Percentiles rank a stretch among this genome's conserved stretches.
phyloP scores from a whole-genome alignment of 768 basidiomycete genomes.

The Auricularia sp. region DNA sequence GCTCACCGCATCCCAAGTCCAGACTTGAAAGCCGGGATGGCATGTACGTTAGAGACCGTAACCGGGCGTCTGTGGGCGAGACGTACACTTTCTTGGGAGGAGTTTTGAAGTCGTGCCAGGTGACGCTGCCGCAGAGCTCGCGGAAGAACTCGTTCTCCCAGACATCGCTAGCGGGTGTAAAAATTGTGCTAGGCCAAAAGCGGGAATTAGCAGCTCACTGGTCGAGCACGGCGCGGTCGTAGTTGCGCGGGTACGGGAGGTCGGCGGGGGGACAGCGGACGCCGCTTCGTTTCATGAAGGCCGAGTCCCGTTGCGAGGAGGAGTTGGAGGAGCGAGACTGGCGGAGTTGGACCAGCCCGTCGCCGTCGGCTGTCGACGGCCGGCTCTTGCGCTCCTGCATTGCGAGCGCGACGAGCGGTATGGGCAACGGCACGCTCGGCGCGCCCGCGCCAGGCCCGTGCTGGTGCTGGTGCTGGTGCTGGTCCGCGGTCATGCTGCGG shows the following conservation, averaged over 20 bases:
- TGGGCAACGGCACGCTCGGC: not conserved
- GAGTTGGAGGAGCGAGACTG: not conserved
- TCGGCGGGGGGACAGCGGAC: not conserved
- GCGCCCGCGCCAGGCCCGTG: not conserved
- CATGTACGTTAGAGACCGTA: no score
- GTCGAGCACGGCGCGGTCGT: conserved; percentile 53
- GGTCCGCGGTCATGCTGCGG: not conserved
- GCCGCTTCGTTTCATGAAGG: not conserved
- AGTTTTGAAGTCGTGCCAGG: conserved; percentile 54
- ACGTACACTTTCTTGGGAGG: conserved; percentile 52
- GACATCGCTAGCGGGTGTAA: conserved; percentile 40
- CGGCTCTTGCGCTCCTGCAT: not conserved
- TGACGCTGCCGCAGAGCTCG: conserved; percentile 46
- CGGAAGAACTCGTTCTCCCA: conserved; percentile 54
- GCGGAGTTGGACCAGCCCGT: not conserved
- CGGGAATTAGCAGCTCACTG: conserved; percentile 37
- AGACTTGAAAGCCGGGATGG: conserved; percentile 28
- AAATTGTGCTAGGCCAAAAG: conserved; percentile 2
- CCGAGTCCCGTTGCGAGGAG: not conserved
- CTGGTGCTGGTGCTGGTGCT: not conserved
- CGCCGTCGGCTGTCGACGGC: not conserved
- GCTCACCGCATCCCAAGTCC: conserved; percentile 65
- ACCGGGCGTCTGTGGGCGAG: not conserved
- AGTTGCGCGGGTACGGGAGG: conserved; percentile 63
- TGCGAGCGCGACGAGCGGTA: not conserved